Evolutionary conservation across 495 filamentous ascomycete genomes (phyloP).

Genomic region (Podospora anserina): DNA sequence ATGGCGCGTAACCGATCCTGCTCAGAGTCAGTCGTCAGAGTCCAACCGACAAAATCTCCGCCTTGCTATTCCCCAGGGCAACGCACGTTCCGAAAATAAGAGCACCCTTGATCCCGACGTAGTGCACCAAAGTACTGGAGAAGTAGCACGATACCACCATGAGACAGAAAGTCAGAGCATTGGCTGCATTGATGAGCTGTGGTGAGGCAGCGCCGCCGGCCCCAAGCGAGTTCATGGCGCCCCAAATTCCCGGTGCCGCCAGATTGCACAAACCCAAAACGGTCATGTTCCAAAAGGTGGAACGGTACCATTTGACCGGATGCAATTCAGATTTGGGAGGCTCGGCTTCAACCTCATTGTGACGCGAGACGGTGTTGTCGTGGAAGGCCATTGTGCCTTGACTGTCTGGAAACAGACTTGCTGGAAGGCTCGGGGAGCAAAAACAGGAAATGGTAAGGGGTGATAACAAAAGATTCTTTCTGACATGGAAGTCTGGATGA

Average conservation of each 20-base stretch:
- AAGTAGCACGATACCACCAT: constrained; percentile 63
- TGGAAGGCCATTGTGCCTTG: constrained; percentile 6
- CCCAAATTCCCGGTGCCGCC: constrained; percentile 64
- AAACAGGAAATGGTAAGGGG: not conserved
- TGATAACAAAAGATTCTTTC: not conserved
- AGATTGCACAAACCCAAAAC: constrained; percentile 63
- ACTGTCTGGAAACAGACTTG: not conserved
- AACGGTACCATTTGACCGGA: constrained; percentile 61
- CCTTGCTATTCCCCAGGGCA: not conserved
- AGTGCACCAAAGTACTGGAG: constrained; percentile 51
- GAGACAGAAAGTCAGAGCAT: constrained; percentile 62
- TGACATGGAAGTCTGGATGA: not conserved
- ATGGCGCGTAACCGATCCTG: constrained; percentile 60
- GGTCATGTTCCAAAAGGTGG: constrained; percentile 61
- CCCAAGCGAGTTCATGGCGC: constrained; percentile 66
- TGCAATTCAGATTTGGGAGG: constrained; percentile 27
- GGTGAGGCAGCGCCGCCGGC: constrained; percentile 62
- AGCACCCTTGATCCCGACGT: constrained; percentile 62
- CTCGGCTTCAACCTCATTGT: constrained; percentile 15
- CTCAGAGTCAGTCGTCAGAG: not conserved
- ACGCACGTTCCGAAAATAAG: constrained; percentile 57
- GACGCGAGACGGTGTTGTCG: not conserved
- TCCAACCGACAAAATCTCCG: not conserved
- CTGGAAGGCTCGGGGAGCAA: not conserved
- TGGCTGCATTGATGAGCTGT: constrained; percentile 66